Percentiles rank a stretch among this genome's conserved stretches.
These are phyloP conservation scores for Marchantia polymorpha DNA, from an alignment of 225 moss, liverwort and hornwort species.

Conservation along the genomic window DNA sequence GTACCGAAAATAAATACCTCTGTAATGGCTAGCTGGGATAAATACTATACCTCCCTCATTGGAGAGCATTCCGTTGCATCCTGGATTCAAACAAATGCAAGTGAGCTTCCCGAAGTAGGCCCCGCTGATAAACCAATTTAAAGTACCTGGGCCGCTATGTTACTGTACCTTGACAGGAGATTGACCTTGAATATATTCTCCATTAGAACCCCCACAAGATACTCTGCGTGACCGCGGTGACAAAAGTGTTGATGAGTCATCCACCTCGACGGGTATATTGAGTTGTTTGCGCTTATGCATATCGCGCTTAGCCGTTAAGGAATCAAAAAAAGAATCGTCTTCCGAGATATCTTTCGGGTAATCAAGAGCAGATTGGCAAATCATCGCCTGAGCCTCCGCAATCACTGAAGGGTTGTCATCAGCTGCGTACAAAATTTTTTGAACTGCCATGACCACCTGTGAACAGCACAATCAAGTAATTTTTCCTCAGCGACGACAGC, in stretches of 20 bases:
- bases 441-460: conserved; percentile 63
- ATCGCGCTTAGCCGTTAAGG: conserved; percentile 41
- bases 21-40: conserved; percentile 36
- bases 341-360: conserved; percentile 32
- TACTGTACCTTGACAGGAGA: conserved; percentile 59
- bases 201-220: conserved; percentile 52
- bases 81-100: conserved; percentile 48
- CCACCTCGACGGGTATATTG: conserved; percentile 27
- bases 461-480: conserved; percentile 13
- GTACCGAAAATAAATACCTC: conserved; percentile 31
- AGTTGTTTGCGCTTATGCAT: conserved; percentile 47
- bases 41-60: conserved; percentile 47
- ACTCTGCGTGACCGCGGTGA: conserved; percentile 47
- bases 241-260: conserved; percentile 37
- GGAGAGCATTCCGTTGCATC: conserved; percentile 48
- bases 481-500: conserved; percentile 8
- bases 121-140: conserved; percentile 43
- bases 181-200: conserved; percentile 47
- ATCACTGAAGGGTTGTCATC: conserved; percentile 61
- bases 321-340: conserved; percentile 52
- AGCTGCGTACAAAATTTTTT: conserved; percentile 57
- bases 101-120: conserved; percentile 46
- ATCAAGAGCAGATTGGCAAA: conserved; percentile 34
- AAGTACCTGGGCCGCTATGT: conserved; percentile 40
- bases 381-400: conserved; percentile 56